A percentile compares a stretch with the other conserved stretches of the same genome.
These are phyloP conservation scores for Lepidium didymum DNA, from an alignment of 345 rosid genomes.

Conservation along the genomic window DNA sequence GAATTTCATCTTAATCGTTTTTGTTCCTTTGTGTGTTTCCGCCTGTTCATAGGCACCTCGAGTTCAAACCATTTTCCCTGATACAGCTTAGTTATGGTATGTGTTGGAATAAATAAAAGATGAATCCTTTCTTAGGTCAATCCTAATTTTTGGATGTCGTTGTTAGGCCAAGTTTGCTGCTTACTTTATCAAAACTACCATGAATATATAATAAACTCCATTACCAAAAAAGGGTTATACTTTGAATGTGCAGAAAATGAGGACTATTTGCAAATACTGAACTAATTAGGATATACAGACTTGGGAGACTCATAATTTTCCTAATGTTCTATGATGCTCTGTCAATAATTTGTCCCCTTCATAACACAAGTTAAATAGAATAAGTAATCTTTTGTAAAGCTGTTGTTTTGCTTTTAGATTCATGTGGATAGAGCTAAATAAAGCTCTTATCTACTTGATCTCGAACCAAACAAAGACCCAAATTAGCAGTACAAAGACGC, in stretches of 20 bases:
- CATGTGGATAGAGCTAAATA: neutral
- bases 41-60: constrained; percentile 15
- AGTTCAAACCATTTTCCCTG: neutral
- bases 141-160: constrained; percentile 7
- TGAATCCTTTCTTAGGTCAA: constrained; percentile 5
- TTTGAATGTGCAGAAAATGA: neutral
- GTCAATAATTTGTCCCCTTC: neutral
- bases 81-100: neutral
- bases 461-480: neutral
- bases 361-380: neutral
- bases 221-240: neutral
- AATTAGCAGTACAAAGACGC: neutral
- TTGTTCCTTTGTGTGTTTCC: neutral
- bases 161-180: neutral
- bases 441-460: constrained; percentile 6
- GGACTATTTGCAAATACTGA: neutral
- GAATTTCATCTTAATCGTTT: constrained; percentile 4
- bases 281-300: neutral
- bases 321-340: neutral
- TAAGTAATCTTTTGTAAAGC: neutral
- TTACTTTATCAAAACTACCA: neutral
- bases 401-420: neutral
- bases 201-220: neutral
- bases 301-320: neutral
- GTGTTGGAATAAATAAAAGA: constrained; percentile 9